These are phyloP conservation scores for Tuber melanosporum DNA, from an alignment of 495 filamentous ascomycete species.

Conservation along the genomic window DNA sequence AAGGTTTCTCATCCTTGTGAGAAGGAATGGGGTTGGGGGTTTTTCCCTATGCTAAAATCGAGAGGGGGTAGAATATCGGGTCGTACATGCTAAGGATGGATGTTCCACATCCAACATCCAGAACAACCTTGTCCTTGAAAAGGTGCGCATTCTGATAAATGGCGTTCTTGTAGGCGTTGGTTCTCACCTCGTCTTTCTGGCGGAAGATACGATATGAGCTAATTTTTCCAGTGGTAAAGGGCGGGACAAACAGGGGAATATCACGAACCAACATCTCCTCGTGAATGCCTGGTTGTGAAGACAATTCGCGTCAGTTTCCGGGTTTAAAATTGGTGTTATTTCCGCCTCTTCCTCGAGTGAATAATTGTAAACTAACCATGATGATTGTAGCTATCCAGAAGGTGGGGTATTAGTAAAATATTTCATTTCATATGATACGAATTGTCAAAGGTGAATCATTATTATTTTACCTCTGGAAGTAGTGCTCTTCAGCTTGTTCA, in stretches of 20 bases:
- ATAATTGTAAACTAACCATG: constrained; percentile 39
- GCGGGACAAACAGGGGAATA: not conserved
- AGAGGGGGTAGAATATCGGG: constrained; percentile 15
- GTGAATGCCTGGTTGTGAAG: constrained; percentile 38
- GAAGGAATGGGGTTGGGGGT: not conserved
- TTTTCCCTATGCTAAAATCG: constrained; percentile 2
- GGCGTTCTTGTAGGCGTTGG: constrained; percentile 87
- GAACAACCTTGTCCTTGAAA: constrained; percentile 94
- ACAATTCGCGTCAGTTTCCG: constrained; percentile 34
- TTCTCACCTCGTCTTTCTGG: constrained; percentile 82
- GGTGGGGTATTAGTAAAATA: constrained; percentile 14
- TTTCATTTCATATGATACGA: not conserved
- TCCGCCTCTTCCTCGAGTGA: constrained; percentile 10
- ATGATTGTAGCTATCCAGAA: constrained; percentile 38
- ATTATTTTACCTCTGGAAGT: constrained; percentile 41
- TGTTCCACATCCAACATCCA: constrained; percentile 97
- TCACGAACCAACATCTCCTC: constrained; percentile 43
- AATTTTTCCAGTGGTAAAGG: constrained; percentile 4
- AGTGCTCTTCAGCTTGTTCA: constrained; percentile 42
- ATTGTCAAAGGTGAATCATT: not conserved
- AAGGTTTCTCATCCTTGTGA: constrained; percentile 32
- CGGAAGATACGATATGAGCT: constrained; percentile 28
- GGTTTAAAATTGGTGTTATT: constrained; percentile 14
- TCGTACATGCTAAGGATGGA: constrained; percentile 76
- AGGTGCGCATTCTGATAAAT: constrained; percentile 93